Evolutionary conservation across 2,329 filamentous ascomycete genomes (phyloP).

Genomic region (Thielaviopsis punctulata): DNA sequence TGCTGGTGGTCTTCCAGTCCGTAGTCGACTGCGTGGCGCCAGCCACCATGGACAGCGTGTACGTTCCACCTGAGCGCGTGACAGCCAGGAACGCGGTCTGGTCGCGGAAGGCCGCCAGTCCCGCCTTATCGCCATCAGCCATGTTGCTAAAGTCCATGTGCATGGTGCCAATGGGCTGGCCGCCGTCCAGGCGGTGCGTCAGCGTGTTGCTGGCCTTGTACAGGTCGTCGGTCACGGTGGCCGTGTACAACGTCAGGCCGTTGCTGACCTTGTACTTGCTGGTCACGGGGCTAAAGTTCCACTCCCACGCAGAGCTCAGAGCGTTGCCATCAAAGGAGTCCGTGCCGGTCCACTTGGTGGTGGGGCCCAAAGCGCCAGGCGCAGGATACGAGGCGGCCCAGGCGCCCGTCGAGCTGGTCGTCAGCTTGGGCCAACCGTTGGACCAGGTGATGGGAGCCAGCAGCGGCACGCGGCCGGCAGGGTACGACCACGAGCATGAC

Average conservation of each 20-base stretch:
- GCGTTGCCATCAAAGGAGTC: constrained; percentile 28
- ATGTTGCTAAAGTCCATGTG: constrained; percentile 30
- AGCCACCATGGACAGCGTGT: constrained; percentile 21
- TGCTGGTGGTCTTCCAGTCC: constrained; percentile 12
- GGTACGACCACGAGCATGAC: constrained; percentile 37
- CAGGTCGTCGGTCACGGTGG: constrained; percentile 34
- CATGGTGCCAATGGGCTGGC: constrained; percentile 30
- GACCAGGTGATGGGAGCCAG: constrained; percentile 37
- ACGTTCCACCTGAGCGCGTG: constrained; percentile 19
- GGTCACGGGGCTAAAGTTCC: constrained; percentile 44
- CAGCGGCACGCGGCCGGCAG: constrained; percentile 38
- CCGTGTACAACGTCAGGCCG: constrained; percentile 30
- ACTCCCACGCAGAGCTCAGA: constrained; percentile 35
- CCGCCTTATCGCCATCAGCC: constrained; percentile 32
- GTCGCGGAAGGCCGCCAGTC: constrained; percentile 36
- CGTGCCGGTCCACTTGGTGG: constrained; percentile 20
- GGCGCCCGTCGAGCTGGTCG: constrained; percentile 25
- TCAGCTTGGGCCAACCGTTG: constrained; percentile 28
- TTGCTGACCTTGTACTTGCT: constrained; percentile 26
- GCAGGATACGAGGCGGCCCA: constrained; percentile 31
- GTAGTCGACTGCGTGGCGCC: constrained; percentile 22
- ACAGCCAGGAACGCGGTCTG: constrained; percentile 35
- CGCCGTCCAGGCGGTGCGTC: constrained; percentile 28
- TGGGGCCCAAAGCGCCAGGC: constrained; percentile 16
- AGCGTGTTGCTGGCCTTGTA: constrained; percentile 30